Evolutionary conservation across 2,329 filamentous ascomycete species (phyloP), one percentile per base, ranked within the genome.

Genomic region (Ophiostoma novo-ulmi): DNA sequence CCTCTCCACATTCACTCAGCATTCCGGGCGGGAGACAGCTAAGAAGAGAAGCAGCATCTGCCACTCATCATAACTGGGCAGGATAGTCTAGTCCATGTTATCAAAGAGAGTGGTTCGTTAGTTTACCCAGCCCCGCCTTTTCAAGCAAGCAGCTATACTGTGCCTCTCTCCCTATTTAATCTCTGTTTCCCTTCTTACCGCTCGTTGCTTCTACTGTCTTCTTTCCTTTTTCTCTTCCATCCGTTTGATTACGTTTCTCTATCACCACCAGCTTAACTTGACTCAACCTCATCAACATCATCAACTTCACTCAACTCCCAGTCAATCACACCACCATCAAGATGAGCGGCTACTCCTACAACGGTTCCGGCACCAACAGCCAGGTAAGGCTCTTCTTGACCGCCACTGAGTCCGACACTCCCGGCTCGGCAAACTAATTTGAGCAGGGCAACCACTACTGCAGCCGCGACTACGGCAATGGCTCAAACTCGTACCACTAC

Each of bases 361-460:
- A 83, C 76, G 79, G 80, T 79, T 80, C 78, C 75, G 89, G 89
- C 77, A 88, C 85, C 78, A 91, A 91, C 80, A 85, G 78, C 78
- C 82, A 88, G 82, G 88, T 88, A 79, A 72, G 77, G 74, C 52
- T 10, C 11, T 36, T 10, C 11, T 36, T 41, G 8, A 11, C 6
- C 38, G 11, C 22, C 13, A 36, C n/a, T 44, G 13, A 26, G 31
- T 3, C 31, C 41, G 17, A 10, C 52, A 26, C 36, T 41, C 20
- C 26, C 36, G 3, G 11, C 14, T 67, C 3, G 10, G 13, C 20
- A 39, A n/a, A 31, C 48, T 67, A 8, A 65, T 41, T 35, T 17
- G 20, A 7, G 5, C 38, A 90, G 88, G 89, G 89, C 73, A 91
- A 91, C 79, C 85, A 88, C 80, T 91, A 87, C 76, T 89, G 88